These are phyloP conservation scores for Pleurotus tuoliensis DNA, from an alignment of 768 basidiomycete genomes.

Conservation along the genomic window DNA sequence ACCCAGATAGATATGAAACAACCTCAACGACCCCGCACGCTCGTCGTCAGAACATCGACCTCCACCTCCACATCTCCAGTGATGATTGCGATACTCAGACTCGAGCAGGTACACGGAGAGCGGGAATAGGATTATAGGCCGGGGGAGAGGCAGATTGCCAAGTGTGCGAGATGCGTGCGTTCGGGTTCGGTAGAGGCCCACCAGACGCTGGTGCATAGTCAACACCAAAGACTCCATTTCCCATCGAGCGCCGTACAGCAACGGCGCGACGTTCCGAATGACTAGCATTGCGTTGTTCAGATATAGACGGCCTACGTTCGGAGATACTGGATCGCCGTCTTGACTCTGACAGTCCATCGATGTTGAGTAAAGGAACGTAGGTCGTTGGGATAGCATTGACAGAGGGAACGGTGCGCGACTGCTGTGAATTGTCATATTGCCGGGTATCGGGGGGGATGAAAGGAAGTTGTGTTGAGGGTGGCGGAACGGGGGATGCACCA, in stretches of 20 bases:
- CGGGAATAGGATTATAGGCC: neutral
- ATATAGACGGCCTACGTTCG: neutral
- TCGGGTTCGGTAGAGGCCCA: conserved; percentile 55
- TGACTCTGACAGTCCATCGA: conserved; percentile 2
- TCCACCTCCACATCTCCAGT: neutral
- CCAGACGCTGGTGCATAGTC: neutral
- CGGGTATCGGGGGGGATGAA: conserved; percentile 17
- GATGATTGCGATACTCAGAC: neutral
- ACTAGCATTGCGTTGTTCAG: neutral
- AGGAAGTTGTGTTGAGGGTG: conserved; percentile 4
- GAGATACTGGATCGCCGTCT: conserved; percentile 5
- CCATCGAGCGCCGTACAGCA: conserved; percentile 3
- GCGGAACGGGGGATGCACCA: conserved; percentile 3
- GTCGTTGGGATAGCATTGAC: conserved; percentile 55
- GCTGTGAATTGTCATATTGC: conserved; percentile 20
- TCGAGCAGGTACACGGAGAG: neutral
- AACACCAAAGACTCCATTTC: conserved; percentile 3
- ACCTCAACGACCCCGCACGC: no score
- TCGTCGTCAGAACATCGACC: no score
- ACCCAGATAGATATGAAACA: no score
- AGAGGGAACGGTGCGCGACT: conserved; percentile 29
- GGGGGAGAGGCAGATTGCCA: conserved; percentile 7
- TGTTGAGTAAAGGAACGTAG: conserved; percentile 13
- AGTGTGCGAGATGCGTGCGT: conserved; percentile 48
- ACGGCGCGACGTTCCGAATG: conserved; percentile 3